Conservation (phyloP, 192 early-diverging fungal genomes). For the Coemansia sp. region DNA sequence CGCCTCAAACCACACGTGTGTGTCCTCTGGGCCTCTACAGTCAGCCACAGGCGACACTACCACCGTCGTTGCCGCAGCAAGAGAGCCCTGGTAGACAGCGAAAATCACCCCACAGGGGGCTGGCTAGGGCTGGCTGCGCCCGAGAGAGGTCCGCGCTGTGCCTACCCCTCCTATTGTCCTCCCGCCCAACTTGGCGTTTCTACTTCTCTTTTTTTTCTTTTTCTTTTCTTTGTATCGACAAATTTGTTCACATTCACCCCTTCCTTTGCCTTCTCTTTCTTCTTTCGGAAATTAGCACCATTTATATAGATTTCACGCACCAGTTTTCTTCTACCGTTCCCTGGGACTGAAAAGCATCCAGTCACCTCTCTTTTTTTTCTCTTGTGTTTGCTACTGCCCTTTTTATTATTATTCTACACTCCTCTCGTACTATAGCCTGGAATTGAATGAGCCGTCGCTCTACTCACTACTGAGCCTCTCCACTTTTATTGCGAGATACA, state of each 20-base stretch:
- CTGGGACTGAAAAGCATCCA: neutral
- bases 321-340: neutral
- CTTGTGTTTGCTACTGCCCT: neutral
- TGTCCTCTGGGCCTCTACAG: neutral
- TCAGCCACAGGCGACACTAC: neutral
- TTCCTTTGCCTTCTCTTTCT: conserved; percentile 2
- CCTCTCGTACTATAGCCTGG: neutral
- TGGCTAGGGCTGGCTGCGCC: conserved; percentile 1
- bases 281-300: neutral
- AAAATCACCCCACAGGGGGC: neutral
- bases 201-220: neutral
- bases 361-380: neutral
- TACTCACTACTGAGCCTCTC: conserved; percentile 1
- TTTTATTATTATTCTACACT: neutral
- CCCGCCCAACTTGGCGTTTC: neutral
- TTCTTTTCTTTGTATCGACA: neutral
- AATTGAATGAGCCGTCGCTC: neutral
- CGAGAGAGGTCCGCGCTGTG: neutral
- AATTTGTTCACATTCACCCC: conserved; percentile 7
- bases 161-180: conserved; percentile 9
- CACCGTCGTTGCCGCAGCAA: neutral
- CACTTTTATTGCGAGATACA: neutral
- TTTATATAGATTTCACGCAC: neutral
- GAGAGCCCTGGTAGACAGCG: neutral
- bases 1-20: neutral